A percentile compares a stretch with the other conserved stretches of the same genome.
These are phyloP conservation scores for Isatis tinctoria DNA, from an alignment of 345 rosid genomes.

Conservation along the genomic window DNA sequence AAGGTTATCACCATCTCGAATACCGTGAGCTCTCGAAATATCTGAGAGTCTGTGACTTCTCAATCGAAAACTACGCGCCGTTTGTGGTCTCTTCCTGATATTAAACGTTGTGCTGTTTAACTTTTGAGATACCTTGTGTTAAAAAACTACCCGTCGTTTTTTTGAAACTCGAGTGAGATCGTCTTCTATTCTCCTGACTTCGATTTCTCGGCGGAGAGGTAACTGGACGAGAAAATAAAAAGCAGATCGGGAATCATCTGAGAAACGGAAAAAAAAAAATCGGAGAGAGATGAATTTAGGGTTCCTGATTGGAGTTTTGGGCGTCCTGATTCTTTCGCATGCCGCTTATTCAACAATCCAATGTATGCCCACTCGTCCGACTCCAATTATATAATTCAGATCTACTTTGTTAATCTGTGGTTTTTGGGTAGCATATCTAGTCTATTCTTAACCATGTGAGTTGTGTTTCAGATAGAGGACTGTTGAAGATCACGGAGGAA, in stretches of 20 bases:
- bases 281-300: conserved; percentile 48
- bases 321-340: conserved; percentile 65
- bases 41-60: background rate
- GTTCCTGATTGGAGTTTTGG: conserved; percentile 57
- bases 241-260: conserved; percentile 18
- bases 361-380: conserved; percentile 35
- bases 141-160: conserved; percentile 13
- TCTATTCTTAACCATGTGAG: background rate
- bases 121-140: background rate
- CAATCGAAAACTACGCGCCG: background rate
- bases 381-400: background rate
- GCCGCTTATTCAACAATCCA: conserved; percentile 93
- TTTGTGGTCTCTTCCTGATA: background rate
- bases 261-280: background rate
- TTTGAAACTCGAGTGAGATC: background rate
- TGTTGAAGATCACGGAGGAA: conserved; percentile 90
- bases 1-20: background rate
- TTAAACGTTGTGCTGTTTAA: background rate
- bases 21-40: background rate
- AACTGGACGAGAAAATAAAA: conserved; percentile 1
- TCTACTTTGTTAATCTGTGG: background rate
- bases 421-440: background rate
- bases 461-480: conserved; percentile 62
- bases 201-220: conserved; percentile 15
- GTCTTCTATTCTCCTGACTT: conserved; percentile 2